Evolutionary conservation across 1,284 basidiomycete species (phyloP), one percentile per base, ranked within the genome.

Genomic region (Irpex sp.): DNA sequence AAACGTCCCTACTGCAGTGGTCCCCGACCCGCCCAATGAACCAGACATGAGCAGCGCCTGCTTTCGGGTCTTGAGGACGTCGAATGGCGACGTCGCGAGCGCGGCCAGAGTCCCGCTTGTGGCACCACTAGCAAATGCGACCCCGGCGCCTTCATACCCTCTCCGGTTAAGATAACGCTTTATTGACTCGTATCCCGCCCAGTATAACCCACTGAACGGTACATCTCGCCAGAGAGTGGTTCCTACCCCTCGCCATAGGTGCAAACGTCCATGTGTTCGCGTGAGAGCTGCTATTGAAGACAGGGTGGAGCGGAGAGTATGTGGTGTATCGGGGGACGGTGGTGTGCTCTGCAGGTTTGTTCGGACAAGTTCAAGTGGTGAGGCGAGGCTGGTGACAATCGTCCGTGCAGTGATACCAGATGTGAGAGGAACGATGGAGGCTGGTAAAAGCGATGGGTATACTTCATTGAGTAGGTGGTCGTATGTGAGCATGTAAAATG

Each of bases 211-310:
- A 47, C 93, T 95, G 74, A 99, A 99, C 0, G 97, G 97, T 1
- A 99, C 97, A 69, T 99, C 97, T 62, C 97, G 85, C 95, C 94
- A 98, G 6, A 99, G 81, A 4, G 95, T 98, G 3, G 96, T 87
- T 0, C 91, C 90, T 3, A 99, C 81, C 0, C 97, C 97, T 60
- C 94, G 83, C 93, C 95, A 99, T 21, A 98, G 82, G 56, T 87
- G 90, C 17, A 78, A 72, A 5, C 89, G 69, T 5, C 96, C 96
- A 61, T 90, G 81, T 47, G 77, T 72, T 54, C 80, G 81, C 7
- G 90, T 87, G 15, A 93, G 76, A 2, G 70, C 72, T n/a, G 83
- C 81, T 70, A 95, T 73, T 58, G 90, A 83, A 64, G 79, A 64
- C 62, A 91, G 75, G 46, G 92, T 85, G 61, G 89, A 88, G 62